These are phyloP conservation scores for Fusarium liriodendri DNA, from an alignment of 2,329 filamentous ascomycete species.

Conservation along the genomic window DNA sequence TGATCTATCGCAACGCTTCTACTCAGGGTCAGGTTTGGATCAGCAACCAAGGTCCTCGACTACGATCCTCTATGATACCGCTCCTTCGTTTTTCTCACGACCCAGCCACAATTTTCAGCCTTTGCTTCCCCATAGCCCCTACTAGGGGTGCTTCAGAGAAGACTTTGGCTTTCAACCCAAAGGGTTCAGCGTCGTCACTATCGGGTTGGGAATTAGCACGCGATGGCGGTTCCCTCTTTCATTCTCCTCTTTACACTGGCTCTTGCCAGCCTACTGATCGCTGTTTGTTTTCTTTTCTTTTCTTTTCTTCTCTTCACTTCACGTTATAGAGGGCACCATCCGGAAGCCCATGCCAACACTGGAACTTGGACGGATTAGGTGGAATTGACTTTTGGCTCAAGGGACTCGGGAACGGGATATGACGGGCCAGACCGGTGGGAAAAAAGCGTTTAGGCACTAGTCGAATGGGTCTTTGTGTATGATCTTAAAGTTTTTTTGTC, in stretches of 20 bases:
- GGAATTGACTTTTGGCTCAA: slow-evolving; percentile 19
- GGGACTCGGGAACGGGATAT: slow-evolving; percentile 9
- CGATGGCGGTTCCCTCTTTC: neutral
- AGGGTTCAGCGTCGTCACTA: neutral
- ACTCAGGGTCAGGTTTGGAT: neutral
- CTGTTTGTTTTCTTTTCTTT: neutral
- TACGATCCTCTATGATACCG: neutral
- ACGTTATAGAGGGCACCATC: slow-evolving; percentile 34
- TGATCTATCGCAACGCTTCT: neutral
- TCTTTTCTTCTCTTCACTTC: slow-evolving; percentile 3
- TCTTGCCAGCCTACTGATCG: neutral
- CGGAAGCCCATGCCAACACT: slow-evolving; percentile 40
- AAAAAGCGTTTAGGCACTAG: slow-evolving; percentile 21
- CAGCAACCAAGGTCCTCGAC: neutral
- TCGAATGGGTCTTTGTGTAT: slow-evolving; percentile 3
- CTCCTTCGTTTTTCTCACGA: neutral
- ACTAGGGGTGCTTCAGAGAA: neutral
- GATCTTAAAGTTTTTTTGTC: neutral
- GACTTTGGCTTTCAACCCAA: neutral
- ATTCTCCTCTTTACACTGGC: neutral
- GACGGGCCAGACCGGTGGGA: neutral
- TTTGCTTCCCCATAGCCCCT: neutral
- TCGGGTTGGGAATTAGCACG: neutral
- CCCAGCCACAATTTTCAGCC: neutral
- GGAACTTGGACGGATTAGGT: slow-evolving; percentile 27